phyloP scores from a whole-genome alignment of 164 flowering plant genomes.

The Protea cynaroides region DNA sequence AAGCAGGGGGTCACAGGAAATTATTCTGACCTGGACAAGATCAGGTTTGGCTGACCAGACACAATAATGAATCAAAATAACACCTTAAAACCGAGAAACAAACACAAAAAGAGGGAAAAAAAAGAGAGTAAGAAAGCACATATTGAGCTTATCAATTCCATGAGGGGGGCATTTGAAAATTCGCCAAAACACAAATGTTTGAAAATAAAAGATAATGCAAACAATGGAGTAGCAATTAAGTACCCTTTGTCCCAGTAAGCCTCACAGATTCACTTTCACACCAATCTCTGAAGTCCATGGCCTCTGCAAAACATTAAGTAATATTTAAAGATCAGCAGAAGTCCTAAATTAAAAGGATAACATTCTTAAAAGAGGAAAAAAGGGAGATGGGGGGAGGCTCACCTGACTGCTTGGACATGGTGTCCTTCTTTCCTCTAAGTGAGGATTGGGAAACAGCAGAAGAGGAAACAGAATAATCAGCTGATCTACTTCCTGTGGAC shows the following conservation, averaged over 20 bases:
- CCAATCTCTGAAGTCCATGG: constrained; percentile 92
- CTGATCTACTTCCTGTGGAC: constrained; percentile 37
- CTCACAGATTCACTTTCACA: constrained; percentile 78
- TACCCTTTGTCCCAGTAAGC: constrained; percentile 83
- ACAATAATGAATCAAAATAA: too few species aligned
- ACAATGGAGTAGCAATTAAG: not conserved
- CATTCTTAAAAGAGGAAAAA: not conserved
- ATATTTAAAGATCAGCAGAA: constrained; percentile 3
- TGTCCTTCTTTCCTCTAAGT: constrained; percentile 48
- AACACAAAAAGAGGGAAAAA: too few species aligned
- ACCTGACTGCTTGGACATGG: constrained; percentile 60
- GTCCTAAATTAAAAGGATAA: not conserved
- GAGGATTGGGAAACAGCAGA: constrained; percentile 55
- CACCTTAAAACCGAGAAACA: too few species aligned
- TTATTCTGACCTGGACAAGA: too few species aligned
- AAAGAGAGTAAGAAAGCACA: too few species aligned
- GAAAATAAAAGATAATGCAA: not conserved
- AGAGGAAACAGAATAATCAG: constrained; percentile 41
- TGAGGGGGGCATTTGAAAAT: not conserved
- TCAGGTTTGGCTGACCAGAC: too few species aligned
- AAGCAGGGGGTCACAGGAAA: too few species aligned
- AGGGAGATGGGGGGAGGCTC: not conserved
- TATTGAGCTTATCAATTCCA: not conserved
- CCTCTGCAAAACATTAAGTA: constrained; percentile 51
- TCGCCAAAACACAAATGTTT: not conserved